A percentile compares a stretch with the other conserved stretches of the same genome.
Evolutionary conservation across 139 green algal genomes (phyloP).

Genomic region (Coelastrella sp.): DNA sequence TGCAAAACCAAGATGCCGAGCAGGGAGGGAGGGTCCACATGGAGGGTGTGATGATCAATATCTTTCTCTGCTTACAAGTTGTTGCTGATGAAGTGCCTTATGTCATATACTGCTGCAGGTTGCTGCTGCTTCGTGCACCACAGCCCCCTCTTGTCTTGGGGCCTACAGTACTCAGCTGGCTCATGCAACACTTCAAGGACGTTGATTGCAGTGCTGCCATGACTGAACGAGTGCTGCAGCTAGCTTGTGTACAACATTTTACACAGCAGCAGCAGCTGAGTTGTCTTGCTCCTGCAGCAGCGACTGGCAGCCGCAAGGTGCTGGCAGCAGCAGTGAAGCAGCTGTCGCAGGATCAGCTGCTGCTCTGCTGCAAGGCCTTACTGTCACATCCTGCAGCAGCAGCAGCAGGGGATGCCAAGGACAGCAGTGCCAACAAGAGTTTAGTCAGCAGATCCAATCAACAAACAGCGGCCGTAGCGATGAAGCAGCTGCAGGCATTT

Average conservation of each 20-base stretch:
- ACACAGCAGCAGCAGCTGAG: constrained; percentile 33
- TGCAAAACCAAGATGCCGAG: too few species aligned
- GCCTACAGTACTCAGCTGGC: background rate
- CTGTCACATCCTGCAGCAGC: background rate
- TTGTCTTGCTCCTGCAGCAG: constrained; percentile 14
- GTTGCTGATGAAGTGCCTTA: background rate
- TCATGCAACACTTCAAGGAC: constrained; percentile 39
- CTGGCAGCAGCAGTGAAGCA: background rate
- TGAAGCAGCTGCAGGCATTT: background rate
- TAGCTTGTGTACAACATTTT: constrained; percentile 23
- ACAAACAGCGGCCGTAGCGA: background rate
- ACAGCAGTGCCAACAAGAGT: background rate
- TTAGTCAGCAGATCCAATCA: too few species aligned
- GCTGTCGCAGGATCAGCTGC: constrained; percentile 17
- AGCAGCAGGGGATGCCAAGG: background rate
- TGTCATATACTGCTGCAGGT: constrained; percentile 29
- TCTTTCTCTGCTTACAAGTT: too few species aligned
- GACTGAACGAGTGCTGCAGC: constrained; percentile 7
- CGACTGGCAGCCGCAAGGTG: constrained; percentile 10
- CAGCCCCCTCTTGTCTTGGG: constrained; percentile 26
- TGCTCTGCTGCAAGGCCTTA: background rate
- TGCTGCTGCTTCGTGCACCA: constrained; percentile 7
- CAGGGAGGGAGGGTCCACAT: too few species aligned
- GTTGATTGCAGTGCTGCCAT: constrained; percentile 35
- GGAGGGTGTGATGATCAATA: too few species aligned